Conservation (phyloP, 345 rosid species). For the Erucastrum elatum region DNA sequence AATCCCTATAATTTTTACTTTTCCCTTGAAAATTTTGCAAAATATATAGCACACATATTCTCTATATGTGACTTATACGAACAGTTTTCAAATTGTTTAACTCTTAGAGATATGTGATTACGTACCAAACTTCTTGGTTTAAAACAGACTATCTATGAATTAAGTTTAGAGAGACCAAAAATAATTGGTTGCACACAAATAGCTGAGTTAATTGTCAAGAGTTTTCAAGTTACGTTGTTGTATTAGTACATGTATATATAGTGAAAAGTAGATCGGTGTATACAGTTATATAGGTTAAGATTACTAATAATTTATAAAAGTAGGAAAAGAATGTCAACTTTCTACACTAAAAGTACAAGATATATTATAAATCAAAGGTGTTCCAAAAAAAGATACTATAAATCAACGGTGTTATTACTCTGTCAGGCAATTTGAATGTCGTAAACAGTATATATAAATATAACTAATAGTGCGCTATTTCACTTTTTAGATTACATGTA, state of each 20-base stretch:
- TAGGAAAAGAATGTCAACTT: not conserved
- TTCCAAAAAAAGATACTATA: not conserved
- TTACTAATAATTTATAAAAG: not conserved
- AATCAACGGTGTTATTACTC: not conserved
- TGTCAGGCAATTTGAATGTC: constrained; percentile 7
- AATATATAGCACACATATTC: not conserved
- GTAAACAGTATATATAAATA: not conserved
- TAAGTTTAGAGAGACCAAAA: constrained; percentile 3
- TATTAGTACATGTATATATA: not conserved
- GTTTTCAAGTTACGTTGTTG: not conserved
- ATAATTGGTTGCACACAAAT: not conserved
- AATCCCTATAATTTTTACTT: not conserved
- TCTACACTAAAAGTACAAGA: not conserved
- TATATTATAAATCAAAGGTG: no score
- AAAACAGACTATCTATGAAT: not conserved
- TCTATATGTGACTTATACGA: not conserved
- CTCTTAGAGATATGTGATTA: not conserved
- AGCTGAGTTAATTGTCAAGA: no score
- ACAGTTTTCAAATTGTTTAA: not conserved
- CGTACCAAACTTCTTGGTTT: not conserved
- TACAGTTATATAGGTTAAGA: not conserved
- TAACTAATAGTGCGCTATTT: not conserved
- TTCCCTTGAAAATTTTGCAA: not conserved
- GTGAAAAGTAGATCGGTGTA: not conserved
- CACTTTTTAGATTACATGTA: not conserved